Conservation (phyloP, 2,329 filamentous ascomycete genomes). For the Coniochaeta prunicola region DNA sequence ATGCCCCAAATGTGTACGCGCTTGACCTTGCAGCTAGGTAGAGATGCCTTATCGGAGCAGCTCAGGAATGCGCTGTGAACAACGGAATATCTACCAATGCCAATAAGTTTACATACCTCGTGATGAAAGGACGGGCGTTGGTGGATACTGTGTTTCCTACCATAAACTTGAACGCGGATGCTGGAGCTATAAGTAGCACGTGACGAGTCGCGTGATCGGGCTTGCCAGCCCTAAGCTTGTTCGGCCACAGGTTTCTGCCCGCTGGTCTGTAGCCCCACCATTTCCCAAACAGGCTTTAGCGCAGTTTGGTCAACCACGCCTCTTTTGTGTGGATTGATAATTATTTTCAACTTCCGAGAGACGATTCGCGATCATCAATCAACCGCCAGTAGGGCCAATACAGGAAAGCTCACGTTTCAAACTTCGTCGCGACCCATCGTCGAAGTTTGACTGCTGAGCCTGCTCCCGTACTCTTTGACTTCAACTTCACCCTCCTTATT, state of each 20-base stretch:
- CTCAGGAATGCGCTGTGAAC: too few relatives aligned
- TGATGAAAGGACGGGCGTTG: too few relatives aligned
- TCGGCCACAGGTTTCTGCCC: constrained; percentile 1
- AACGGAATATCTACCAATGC: too few relatives aligned
- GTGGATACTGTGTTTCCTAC: too few relatives aligned
- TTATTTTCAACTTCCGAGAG: constrained; percentile 12
- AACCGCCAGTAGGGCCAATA: constrained; percentile 11
- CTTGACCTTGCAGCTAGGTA: too few relatives aligned
- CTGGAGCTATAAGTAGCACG: not conserved
- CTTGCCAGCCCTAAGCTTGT: constrained; percentile 3
- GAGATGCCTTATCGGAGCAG: too few relatives aligned
- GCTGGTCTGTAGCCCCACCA: not conserved
- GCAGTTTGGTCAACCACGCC: not conserved
- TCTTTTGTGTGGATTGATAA: constrained; percentile 10
- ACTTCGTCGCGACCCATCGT: constrained; percentile 11
- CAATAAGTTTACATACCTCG: too few relatives aligned
- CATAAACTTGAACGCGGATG: too few relatives aligned
- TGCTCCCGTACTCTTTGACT: constrained; percentile 1
- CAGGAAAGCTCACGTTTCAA: constrained; percentile 9
- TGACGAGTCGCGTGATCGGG: constrained; percentile 4
- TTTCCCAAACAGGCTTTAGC: constrained; percentile 4
- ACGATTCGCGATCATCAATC: constrained; percentile 12
- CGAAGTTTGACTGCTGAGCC: constrained; percentile 15
- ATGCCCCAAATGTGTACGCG: too few relatives aligned
- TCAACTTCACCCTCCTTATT: constrained; percentile 4